Base-by-base conservation (phyloP, 176 grass and related monocot species). In the Rhynchospora breviuscula region DNA sequence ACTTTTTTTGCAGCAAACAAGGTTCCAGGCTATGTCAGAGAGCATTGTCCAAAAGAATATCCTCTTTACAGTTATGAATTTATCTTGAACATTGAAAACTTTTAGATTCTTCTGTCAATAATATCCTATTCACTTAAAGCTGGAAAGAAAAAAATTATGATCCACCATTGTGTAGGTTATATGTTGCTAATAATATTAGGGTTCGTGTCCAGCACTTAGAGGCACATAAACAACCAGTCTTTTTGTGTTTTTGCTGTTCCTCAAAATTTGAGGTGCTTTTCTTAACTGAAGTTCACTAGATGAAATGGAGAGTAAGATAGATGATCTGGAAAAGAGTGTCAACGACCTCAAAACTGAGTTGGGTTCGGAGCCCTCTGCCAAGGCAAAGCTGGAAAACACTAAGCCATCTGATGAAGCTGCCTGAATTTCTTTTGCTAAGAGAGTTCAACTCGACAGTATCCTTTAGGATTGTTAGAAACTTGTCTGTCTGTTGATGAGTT, bases 1-100 rank as follows among this genome's bases (percentile, higher is more conserved):
- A 88, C 86, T 49, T 67, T 59, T 26, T 40, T 91, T 94, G 83
- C 90, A 97, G 94, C 92, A 97, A 97, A 89, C 85, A 56, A 90
- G 94, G 85, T 97, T 97, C 17, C 92, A 97, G 81, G 76, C 90
- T 47, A 97, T 97, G 94, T 97, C 94, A 67, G 88, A 94, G 79
- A 87, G 88, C 81, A 92, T 97, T 26, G 83, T 94, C 69, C 90
- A 89, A 78, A 97, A 91, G 81, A 97, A 97, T 97, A 97, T 97
- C 94, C 94, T 97, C 89, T 87, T 9, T 87, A 68, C 57, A n/a
- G 52, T 12, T 15, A 46, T 75, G 83, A 76, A 54, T 70, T 10
- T 33, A 19, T 59, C 44, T 61, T 79, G 31, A 13, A 44, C 12
- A 29, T 69, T 52, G 12, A 59, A 59, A 19, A 40, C 57, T 33